Base-by-base conservation (phyloP, 106 monocot species). In the Triglochin maritima region DNA sequence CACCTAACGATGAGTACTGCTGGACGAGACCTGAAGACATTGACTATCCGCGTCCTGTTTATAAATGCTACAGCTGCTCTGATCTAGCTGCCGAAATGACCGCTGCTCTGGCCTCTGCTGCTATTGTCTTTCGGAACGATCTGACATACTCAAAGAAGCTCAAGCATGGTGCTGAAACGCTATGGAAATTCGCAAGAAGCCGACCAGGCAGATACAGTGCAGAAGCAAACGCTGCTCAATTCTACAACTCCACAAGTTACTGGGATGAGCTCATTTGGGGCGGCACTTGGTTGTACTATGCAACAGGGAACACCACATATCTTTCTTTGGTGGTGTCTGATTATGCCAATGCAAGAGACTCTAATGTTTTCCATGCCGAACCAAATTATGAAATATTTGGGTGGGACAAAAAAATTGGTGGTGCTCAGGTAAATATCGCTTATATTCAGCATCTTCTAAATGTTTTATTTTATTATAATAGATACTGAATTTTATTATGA, bases 231-330 rank as follows among this genome's bases (percentile, higher is more conserved):
- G 70, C 58, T 16, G 9, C n/a, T 0, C 14, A 4, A 2, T 60
- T 49, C 70, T 70, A 60, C 41, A 70, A 60, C 29, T 70, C 70
- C 46, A 49, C 70, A 7, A 17, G 70, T 10, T 70, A 83, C 74
- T 89, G 86, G 89, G 89, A 89, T 67, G 89, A 89, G 52, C 83
- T 79, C 58, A 75, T 89, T 45, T 89, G 89, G 89, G 83, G 86
- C 6, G 83, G 89, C 9, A 60, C 86, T 13, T 89, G 89, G 89
- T 72, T 89, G 81, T 89, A 83, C 60, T 72, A 83, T 53, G 89
- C 89, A 3, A 89, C 89, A 0, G 83, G 86, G 4, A 89, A 89
- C 67, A 57, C 70, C 3, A 73, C 82, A 0, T 89, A 89, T 66
- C 78, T 89, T 71, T 64, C 70, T 46, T 44, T 82, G 59, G 53